Conservation (phyloP, 768 basidiomycete species). For the Tulasnella sp. region DNA sequence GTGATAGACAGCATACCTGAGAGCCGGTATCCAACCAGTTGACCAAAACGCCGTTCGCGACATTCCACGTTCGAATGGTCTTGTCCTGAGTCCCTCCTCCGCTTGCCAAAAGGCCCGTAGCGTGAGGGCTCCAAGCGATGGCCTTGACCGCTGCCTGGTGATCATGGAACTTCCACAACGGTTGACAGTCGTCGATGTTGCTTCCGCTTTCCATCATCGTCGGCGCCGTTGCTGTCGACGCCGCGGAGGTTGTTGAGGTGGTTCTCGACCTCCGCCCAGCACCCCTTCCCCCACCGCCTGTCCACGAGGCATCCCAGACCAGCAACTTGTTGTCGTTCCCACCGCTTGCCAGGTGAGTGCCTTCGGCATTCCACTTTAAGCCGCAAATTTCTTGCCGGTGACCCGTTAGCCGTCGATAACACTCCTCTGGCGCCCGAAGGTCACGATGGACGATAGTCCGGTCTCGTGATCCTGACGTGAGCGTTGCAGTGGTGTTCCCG, state of each 20-base stretch:
- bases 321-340: constrained; percentile 99
- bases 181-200: constrained; percentile 39
- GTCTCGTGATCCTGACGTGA: constrained; percentile 90
- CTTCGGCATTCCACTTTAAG: constrained; percentile 76
- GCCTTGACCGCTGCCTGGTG: constrained; percentile 98
- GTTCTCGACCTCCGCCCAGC: constrained; percentile 26
- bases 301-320: constrained; percentile 87
- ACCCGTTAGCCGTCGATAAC: constrained; percentile 67
- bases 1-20: constrained; percentile 61
- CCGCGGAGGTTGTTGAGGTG: constrained; percentile 28
- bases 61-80: constrained; percentile 98
- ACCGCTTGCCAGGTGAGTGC: constrained; percentile 78
- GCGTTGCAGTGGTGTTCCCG: constrained; percentile 49
- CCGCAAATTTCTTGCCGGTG: constrained; percentile 96
- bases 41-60: constrained; percentile 76
- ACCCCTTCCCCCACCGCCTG: constrained; percentile 31
- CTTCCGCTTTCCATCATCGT: constrained; percentile 39
- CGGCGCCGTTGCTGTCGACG: constrained; percentile 37
- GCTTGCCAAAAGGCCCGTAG: constrained; percentile 83
- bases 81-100: constrained; percentile 99
- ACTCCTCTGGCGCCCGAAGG: constrained; percentile 67
- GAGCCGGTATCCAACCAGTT: constrained; percentile 91
- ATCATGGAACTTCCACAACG: constrained; percentile 92
- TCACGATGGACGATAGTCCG: constrained; percentile 89
- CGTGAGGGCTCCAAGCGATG: constrained; percentile 96